Conservation (phyloP, 768 basidiomycete genomes). For the Trametes punicea region DNA sequence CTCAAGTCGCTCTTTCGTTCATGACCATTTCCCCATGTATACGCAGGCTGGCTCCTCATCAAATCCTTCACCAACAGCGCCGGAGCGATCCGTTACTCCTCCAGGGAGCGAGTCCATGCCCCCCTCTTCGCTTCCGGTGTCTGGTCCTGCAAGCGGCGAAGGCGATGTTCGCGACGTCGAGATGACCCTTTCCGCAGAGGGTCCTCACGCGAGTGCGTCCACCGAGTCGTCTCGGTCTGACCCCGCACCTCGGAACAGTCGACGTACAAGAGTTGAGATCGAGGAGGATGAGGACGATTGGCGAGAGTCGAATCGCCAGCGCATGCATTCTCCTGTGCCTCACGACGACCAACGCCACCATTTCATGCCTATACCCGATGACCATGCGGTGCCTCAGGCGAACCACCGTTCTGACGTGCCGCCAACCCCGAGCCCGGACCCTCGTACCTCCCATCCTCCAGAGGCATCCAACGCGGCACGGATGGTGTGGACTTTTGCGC, state of each 20-base stretch:
- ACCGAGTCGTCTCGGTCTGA: not conserved
- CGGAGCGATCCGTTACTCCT: not conserved
- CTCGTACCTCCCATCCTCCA: not conserved
- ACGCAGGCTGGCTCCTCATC: not conserved
- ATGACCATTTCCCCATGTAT: not conserved
- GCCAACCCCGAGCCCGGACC: not conserved
- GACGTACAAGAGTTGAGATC: slow-evolving; percentile 59
- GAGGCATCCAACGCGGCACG: slow-evolving; percentile 6
- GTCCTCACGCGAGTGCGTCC: not conserved
- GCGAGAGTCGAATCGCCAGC: slow-evolving; percentile 59
- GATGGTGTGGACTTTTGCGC: slow-evolving; percentile 13
- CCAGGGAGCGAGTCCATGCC: not conserved
- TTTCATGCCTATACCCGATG: slow-evolving; percentile 18
- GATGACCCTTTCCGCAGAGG: not conserved
- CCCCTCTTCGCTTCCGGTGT: not conserved
- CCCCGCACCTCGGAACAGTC: slow-evolving; percentile 3
- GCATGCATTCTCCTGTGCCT: slow-evolving; percentile 35
- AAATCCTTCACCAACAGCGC: not conserved
- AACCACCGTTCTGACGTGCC: not conserved
- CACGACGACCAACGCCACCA: slow-evolving; percentile 22
- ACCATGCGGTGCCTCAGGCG: slow-evolving; percentile 8
- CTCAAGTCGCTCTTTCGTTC: not conserved
- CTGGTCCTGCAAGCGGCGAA: not conserved
- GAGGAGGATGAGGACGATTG: slow-evolving; percentile 58
- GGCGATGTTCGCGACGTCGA: slow-evolving; percentile 8